Percentiles rank a stretch among this genome's conserved stretches.
Evolutionary conservation across 2,329 filamentous ascomycete genomes (phyloP).

Genomic region (Aspergillus awamori): DNA sequence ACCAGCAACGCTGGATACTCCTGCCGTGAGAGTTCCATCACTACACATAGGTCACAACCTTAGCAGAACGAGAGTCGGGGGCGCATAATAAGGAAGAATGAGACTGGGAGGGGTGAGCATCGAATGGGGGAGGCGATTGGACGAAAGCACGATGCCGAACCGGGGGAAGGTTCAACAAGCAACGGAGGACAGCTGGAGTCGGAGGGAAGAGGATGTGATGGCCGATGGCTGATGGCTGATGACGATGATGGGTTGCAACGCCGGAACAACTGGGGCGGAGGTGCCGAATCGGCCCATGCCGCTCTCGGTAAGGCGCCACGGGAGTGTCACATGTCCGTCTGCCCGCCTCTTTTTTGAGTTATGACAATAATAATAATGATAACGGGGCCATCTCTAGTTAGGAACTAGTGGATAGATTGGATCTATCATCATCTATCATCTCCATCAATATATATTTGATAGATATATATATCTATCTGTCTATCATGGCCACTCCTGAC

Average conservation of each 20-base stretch:
- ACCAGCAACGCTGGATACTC: constrained; percentile 97
- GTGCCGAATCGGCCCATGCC: constrained; percentile 6
- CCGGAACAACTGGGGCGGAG: constrained; percentile 13
- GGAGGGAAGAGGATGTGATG: constrained; percentile 21
- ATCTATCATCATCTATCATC: not conserved
- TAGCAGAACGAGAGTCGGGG: constrained; percentile 23
- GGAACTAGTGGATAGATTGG: too few relatives aligned
- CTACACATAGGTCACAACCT: constrained; percentile 32
- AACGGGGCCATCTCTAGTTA: too few relatives aligned
- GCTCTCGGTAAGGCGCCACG: not conserved
- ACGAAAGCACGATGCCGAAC: constrained; percentile 13
- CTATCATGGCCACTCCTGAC: not conserved
- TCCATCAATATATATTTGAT: not conserved
- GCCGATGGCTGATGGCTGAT: constrained; percentile 13
- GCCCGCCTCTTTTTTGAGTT: too few relatives aligned
- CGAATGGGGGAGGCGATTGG: constrained; percentile 28
- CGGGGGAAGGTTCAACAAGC: constrained; percentile 14
- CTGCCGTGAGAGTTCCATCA: constrained; percentile 77
- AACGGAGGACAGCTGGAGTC: constrained; percentile 19
- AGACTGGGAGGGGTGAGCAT: constrained; percentile 17
- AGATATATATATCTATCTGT: not conserved
- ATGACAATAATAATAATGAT: too few relatives aligned
- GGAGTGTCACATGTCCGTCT: constrained; percentile 7
- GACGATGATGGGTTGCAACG: constrained; percentile 13
- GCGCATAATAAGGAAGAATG: constrained; percentile 37